Evolutionary conservation across 345 rosid genomes (phyloP).

Genomic region (Boechera retrofracta): DNA sequence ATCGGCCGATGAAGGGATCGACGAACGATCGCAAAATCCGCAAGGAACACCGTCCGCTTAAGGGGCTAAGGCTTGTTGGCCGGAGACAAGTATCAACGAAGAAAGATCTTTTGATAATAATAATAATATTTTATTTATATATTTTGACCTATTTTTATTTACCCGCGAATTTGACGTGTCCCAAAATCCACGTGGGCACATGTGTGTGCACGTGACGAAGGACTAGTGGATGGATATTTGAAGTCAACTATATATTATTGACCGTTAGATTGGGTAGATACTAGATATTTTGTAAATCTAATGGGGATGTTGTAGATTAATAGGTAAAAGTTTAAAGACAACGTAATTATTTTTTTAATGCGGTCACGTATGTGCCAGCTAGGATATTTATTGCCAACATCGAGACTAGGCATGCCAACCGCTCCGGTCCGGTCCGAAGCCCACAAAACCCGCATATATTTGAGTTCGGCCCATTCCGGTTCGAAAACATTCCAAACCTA

Average conservation of each 20-base stretch:
- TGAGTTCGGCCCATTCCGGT: no score
- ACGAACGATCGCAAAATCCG: slow-evolving; percentile 20
- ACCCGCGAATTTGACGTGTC: slow-evolving; percentile 20
- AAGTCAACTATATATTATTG: slow-evolving; percentile 21
- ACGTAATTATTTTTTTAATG: no score
- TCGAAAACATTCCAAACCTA: no score
- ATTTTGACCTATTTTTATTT: neutral
- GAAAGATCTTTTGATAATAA: neutral
- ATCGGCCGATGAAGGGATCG: slow-evolving; percentile 36
- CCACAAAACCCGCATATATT: no score
- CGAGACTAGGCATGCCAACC: no score
- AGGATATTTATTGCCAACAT: no score
- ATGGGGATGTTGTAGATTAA: no score
- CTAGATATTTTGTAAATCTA: neutral
- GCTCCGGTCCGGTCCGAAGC: no score
- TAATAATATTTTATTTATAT: neutral
- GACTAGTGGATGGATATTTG: neutral
- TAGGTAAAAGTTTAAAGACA: no score
- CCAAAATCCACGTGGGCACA: slow-evolving; percentile 16
- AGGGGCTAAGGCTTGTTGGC: slow-evolving; percentile 27
- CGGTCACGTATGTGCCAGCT: no score
- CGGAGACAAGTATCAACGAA: slow-evolving; percentile 24
- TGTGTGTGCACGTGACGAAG: slow-evolving; percentile 24
- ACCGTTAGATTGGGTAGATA: neutral
- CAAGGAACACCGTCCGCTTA: slow-evolving; percentile 30